phyloP scores from a whole-genome alignment of 1,139 yeast species.

The Spencermartinsiella ligniputridi region DNA sequence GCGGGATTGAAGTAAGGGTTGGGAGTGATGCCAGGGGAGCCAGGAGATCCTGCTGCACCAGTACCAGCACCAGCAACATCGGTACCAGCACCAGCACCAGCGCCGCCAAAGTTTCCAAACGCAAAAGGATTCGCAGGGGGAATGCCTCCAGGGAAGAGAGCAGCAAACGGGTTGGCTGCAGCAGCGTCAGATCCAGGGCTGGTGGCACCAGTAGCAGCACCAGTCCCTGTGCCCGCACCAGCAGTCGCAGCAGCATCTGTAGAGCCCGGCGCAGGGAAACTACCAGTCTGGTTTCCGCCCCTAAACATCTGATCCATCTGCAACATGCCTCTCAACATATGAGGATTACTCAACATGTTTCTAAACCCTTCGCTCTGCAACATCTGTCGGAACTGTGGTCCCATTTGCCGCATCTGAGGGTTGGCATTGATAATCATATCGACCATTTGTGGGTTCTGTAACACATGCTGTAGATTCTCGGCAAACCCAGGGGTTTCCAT shows the following conservation, averaged over 20 bases:
- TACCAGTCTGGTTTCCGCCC: conserved; percentile 19
- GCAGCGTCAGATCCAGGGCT: conserved; percentile 14
- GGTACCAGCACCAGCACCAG: conserved; percentile 24
- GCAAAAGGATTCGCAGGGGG: conserved; percentile 20
- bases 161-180: conserved; percentile 28
- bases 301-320: conserved; percentile 52
- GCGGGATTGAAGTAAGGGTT: conserved; percentile 22
- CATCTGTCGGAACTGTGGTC: conserved; percentile 84
- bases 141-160: conserved; percentile 30
- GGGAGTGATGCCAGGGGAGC: conserved; percentile 4
- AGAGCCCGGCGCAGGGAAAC: conserved; percentile 54
- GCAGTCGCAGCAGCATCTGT: conserved; percentile 11
- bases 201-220: conserved; percentile 16
- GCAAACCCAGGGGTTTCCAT: conserved; percentile 78
- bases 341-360: conserved; percentile 57
- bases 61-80: conserved; percentile 14
- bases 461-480: conserved; percentile 74
- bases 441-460: conserved; percentile 78
- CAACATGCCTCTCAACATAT: conserved; percentile 68
- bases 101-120: conserved; percentile 16
- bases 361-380: conserved; percentile 80
- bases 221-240: conserved; percentile 15
- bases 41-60: conserved; percentile 8
- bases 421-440: conserved; percentile 78
- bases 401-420: conserved; percentile 77